Evolutionary conservation across 108 stramenopile genomes (phyloP).

Genomic region (Conticribra guillardii): DNA sequence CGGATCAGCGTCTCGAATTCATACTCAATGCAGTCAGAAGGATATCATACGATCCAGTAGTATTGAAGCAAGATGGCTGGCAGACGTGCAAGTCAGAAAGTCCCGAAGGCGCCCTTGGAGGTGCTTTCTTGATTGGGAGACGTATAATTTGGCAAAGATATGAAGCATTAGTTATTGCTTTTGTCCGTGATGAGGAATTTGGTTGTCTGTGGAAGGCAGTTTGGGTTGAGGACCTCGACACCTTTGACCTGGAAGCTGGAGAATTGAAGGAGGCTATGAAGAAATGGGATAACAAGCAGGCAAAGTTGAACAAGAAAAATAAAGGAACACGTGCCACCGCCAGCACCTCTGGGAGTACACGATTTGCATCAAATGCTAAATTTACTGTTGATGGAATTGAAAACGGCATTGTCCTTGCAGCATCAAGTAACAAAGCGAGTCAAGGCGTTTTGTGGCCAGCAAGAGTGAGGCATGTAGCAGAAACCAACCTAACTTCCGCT

Average conservation of each 20-base stretch:
- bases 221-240: conserved; percentile 74
- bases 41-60: conserved; percentile 75
- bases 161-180: conserved; percentile 84
- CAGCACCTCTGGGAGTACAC: conserved; percentile 45
- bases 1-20: conserved; percentile 38
- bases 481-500: conserved; percentile 31
- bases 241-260: conserved; percentile 85
- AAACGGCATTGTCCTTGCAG: conserved; percentile 82
- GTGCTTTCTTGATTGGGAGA: conserved; percentile 68
- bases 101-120: conserved; percentile 72
- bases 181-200: conserved; percentile 74
- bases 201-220: conserved; percentile 89
- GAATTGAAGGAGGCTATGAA: conserved; percentile 71
- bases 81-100: conserved; percentile 61
- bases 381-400: conserved; percentile 79
- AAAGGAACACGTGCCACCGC: background rate
- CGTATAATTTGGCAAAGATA: conserved; percentile 68
- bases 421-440: conserved; percentile 56
- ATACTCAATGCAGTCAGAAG: conserved; percentile 55
- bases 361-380: conserved; percentile 57
- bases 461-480: conserved; percentile 79
- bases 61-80: conserved; percentile 87
- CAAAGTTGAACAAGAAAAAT: conserved; percentile 23
- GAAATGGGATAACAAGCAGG: conserved; percentile 67
- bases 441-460: conserved; percentile 88